Base-by-base conservation (phyloP, 78 protist species). In the Dictyostelium discoideum region DNA sequence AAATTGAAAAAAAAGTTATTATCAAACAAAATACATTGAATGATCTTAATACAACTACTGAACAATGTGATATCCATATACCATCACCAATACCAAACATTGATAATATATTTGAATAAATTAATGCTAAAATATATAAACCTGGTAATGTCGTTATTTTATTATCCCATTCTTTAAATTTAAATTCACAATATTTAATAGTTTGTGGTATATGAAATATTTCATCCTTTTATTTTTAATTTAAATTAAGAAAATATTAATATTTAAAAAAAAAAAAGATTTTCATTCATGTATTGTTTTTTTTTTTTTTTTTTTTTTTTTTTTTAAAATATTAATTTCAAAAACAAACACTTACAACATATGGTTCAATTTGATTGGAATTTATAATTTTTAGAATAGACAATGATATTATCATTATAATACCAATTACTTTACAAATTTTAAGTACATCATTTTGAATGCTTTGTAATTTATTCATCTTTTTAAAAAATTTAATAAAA, bases 121-220 rank as follows among this genome's bases (percentile, higher is more conserved):
- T 11, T 11, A 29, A 78, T 26, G 80, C 83, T 10, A 77, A 77
- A 11, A 90, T 69, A 84, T 90, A 90, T 29, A 90, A 81, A 10
- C 94, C 94, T 74, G 94, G 94, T 74, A 90, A 44, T 20, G 94
- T 90, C 3, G 94, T 90, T 1, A 90, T 84, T 37, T 84, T 90
- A 39, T 83, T 72, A 54, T 90, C 94, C 94, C 94, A 90, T 76
- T 76, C 67, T 8, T 72, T 46, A 22, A 84, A 84, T 29, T 79
- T 44, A 60, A 42, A 37, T 48, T 76, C 20, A 57, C 94, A 90
- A 54, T 83, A 83, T 69, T 46, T 83, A 3, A 46, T 42, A 10
- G 88, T 90, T 79, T 90, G 94, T 26, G 86, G 85, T 20, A 69
- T 39, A 73, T 90, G 94, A 60, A 90, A 90, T 46, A 90, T 79